Evolutionary conservation across 2,329 filamentous ascomycete genomes (phyloP), one percentile per base, ranked within the genome.

Genomic region (Fusarium sp.): DNA sequence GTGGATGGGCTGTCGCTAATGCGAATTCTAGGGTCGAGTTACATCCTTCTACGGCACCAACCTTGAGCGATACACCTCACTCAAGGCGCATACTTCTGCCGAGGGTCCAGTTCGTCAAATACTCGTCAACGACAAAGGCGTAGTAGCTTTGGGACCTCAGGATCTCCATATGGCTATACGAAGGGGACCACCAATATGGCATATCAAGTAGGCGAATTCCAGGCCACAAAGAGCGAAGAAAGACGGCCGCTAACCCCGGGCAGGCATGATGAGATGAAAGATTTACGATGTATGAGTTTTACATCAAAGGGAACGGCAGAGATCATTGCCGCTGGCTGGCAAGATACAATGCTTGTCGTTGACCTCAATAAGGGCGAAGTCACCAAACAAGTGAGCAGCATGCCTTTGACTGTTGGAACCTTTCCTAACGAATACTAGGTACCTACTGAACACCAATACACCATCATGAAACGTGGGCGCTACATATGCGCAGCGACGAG

Each of bases 251-350:
- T 79, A 62, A 79, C 46, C 6, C 20, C 20, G 38, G 30, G 16
- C 18, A 92, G 91, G 70, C 86, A 90, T 76, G 84, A 89, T 29
- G 91, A 92, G 59, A 97, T 98, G 91, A 89, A 87, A 69, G 93
- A 98, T 77, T 83, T 99, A 70, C 89, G 90, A 74, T 98, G 96
- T 80, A 98, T 98, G 94, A 95, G 92, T 78, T 98, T 97, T 78
- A 97, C 94, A 3, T 94, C 93, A 29, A 94, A 94, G 76, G 92
- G 92, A 11, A 93, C 92, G 27, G 87, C 88, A 16, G 92, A 97
- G 76, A 91, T 99, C 61, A 84, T 99, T 22, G 92, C 95, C 34
- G 96, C 94, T 48, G 96, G 96, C 48, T 88, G 91, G 72, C 96
- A 99, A 80, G 88, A 91, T 58, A 87, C 87, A 52, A 97, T 99